A percentile compares a stretch with the other conserved stretches of the same genome.
These are phyloP conservation scores for Zygnema cylindricum DNA, from an alignment of 139 green algal genomes.

Conservation along the genomic window DNA sequence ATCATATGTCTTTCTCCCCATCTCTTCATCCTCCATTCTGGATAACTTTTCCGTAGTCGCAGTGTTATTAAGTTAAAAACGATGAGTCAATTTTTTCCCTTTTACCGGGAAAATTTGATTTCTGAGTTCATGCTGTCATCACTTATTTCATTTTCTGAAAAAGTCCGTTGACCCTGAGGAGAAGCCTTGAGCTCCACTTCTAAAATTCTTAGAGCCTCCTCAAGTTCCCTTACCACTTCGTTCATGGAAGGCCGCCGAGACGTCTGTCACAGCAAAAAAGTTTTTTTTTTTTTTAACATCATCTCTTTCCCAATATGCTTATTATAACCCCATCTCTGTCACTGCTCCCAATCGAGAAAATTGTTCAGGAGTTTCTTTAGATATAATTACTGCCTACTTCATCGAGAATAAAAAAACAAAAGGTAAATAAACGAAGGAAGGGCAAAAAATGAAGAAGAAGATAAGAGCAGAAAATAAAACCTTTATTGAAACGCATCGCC, in stretches of 20 bases:
- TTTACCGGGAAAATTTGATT: too few relatives aligned
- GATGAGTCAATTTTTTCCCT: too few relatives aligned
- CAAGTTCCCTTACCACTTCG: slow-evolving; percentile 5
- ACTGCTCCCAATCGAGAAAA: not conserved
- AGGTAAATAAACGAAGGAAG: not conserved
- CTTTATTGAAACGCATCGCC: not conserved
- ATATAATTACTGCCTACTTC: not conserved
- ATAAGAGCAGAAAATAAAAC: not conserved
- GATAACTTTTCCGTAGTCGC: too few relatives aligned
- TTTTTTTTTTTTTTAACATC: not conserved
- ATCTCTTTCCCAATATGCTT: not conserved
- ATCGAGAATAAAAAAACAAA: too few relatives aligned
- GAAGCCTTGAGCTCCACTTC: not conserved
- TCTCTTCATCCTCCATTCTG: too few relatives aligned
- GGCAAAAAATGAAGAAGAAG: not conserved
- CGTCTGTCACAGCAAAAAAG: slow-evolving; percentile 5
- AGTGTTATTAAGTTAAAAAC: too few relatives aligned
- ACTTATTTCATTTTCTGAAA: too few relatives aligned
- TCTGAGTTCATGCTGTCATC: too few relatives aligned
- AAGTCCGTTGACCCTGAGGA: too few relatives aligned
- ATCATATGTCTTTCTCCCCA: too few relatives aligned
- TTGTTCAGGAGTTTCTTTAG: not conserved
- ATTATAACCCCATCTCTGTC: not conserved
- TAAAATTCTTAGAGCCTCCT: not conserved
- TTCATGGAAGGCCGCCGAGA: not conserved